Evolutionary conservation across 2,329 filamentous ascomycete genomes (phyloP).

Genomic region (Neonectria neomacrospora): DNA sequence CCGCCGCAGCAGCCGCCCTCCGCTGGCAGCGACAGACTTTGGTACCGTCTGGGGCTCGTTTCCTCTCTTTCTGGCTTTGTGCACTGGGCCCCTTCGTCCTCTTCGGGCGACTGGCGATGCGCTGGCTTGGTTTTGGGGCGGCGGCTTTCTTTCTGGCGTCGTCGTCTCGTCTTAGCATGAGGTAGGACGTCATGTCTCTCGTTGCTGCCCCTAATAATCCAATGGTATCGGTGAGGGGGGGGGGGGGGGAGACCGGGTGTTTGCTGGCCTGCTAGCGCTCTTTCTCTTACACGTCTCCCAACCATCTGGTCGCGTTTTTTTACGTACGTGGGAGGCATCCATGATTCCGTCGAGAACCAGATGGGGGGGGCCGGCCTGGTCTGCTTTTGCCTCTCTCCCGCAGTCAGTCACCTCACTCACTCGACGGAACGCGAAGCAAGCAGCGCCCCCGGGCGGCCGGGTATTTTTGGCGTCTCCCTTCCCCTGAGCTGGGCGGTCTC

Average conservation of each 20-base stretch:
- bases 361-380: constrained; percentile 1
- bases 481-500: not conserved
- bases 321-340: not conserved
- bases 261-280: not conserved
- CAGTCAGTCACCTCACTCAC: not conserved
- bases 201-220: not conserved
- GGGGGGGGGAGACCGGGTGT: not conserved
- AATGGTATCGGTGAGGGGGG: not conserved
- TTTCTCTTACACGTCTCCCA: not conserved
- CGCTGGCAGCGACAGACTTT: constrained; percentile 38
- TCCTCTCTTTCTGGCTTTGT: constrained; percentile 5
- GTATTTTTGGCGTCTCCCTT: not conserved
- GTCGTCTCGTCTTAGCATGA: constrained; percentile 12
- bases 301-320: not conserved
- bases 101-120: constrained; percentile 11
- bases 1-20: constrained; percentile 27
- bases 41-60: constrained; percentile 32
- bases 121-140: constrained; percentile 1
- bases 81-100: constrained; percentile 12
- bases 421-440: not conserved
- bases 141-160: constrained; percentile 6
- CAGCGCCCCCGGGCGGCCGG: constrained; percentile 4
- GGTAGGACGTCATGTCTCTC: constrained; percentile 4
- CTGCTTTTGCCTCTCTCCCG: not conserved
- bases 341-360: not conserved